Conservation (phyloP, 306 rosid genomes). For the Ammopiptanthus mongolicus region DNA sequence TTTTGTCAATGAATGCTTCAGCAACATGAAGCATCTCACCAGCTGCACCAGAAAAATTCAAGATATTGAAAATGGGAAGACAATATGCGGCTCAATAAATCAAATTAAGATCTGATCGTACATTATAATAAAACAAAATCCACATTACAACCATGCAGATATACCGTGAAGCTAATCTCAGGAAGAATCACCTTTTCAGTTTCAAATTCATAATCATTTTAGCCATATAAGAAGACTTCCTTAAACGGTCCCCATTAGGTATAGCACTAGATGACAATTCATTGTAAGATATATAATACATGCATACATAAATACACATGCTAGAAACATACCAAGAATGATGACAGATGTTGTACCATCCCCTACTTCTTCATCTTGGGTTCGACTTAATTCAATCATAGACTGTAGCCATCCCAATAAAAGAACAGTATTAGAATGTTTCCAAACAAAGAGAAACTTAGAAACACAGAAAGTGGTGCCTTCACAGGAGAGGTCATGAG, state of each 20-base stretch:
- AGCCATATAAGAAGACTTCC: neutral
- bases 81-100: neutral
- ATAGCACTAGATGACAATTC: neutral
- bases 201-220: neutral
- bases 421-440: neutral
- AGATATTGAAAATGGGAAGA: neutral
- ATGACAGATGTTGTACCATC: constrained; percentile 94
- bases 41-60: constrained; percentile 44
- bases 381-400: constrained; percentile 70
- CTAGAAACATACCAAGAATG: constrained; percentile 48
- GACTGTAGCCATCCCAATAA: constrained; percentile 33
- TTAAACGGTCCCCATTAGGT: neutral
- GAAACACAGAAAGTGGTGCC: neutral
- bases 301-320: neutral
- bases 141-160: neutral
- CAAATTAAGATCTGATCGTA: neutral
- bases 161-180: neutral
- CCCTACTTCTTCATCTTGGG: constrained; percentile 92
- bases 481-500: neutral
- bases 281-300: neutral
- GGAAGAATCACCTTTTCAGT: neutral
- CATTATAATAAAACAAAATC: too few species aligned
- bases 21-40: constrained; percentile 99
- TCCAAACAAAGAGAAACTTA: neutral
- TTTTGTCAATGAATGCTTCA: constrained; percentile 83